Evolutionary conservation across 2,329 filamentous ascomycete species (phyloP).

Genomic region (Fusarium albidum): DNA sequence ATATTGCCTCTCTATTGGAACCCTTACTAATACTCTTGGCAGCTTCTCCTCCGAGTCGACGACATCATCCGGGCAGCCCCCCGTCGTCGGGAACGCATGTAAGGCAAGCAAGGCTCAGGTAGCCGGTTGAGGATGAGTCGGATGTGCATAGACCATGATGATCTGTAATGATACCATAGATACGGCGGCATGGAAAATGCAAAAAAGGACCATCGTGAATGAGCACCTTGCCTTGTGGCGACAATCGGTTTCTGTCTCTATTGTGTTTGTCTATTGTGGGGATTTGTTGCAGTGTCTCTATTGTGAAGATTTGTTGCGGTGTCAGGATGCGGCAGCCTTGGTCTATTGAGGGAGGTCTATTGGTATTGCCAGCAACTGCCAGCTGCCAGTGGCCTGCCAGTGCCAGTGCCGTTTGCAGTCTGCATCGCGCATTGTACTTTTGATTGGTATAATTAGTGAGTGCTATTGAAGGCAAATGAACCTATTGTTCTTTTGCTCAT

Average conservation of each 20-base stretch:
- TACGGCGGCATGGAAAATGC: constrained; percentile 40
- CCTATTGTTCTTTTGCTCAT: too few relatives aligned
- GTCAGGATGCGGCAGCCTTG: neutral
- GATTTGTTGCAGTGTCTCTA: constrained; percentile 21
- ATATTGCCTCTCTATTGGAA: too few relatives aligned
- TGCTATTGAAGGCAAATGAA: too few relatives aligned
- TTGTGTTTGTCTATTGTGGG: neutral
- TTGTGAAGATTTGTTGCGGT: constrained; percentile 21
- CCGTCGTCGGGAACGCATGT: constrained; percentile 58
- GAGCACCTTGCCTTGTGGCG: constrained; percentile 31
- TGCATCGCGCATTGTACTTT: too few relatives aligned
- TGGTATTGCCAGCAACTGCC: too few relatives aligned
- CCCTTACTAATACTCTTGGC: constrained; percentile 31
- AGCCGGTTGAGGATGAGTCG: constrained; percentile 33
- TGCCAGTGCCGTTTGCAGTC: too few relatives aligned
- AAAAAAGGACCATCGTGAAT: constrained; percentile 40
- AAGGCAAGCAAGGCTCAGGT: constrained; percentile 30
- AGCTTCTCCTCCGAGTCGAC: constrained; percentile 92
- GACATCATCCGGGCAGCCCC: constrained; percentile 97
- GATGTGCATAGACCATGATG: constrained; percentile 43
- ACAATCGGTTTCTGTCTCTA: neutral
- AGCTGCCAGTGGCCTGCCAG: too few relatives aligned
- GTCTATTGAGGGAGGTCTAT: too few relatives aligned
- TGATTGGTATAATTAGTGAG: too few relatives aligned
- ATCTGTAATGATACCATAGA: constrained; percentile 52